Percentiles rank a stretch among this genome's conserved stretches.
phyloP scores from a whole-genome alignment of 495 filamentous ascomycete species.

The Endocarpon pusillum region DNA sequence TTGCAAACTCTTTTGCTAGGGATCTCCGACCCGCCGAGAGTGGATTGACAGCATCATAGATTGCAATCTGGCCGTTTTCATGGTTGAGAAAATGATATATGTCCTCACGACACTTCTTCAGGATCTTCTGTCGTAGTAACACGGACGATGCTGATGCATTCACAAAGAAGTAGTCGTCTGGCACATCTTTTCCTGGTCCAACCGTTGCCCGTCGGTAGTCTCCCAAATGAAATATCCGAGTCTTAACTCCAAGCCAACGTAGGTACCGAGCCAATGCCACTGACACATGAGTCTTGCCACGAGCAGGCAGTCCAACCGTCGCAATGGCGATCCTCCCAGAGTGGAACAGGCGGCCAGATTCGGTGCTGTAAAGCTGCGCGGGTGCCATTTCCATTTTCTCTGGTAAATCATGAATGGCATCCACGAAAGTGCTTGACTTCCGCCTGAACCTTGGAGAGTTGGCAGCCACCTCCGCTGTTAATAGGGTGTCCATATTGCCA shows the following conservation, averaged over 20 bases:
- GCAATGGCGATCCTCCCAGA: conserved; percentile 94
- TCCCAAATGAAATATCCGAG: conserved; percentile 88
- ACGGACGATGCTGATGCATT: conserved; percentile 81
- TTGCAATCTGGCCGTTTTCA: conserved; percentile 95
- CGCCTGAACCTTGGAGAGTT: conserved; percentile 72
- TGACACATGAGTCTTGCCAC: conserved; percentile 95
- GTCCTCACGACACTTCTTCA: conserved; percentile 93
- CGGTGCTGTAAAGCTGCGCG: conserved; percentile 93
- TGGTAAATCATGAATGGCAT: conserved; percentile 90
- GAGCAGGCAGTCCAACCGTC: conserved; percentile 86
- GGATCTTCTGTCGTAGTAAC: conserved; percentile 83
- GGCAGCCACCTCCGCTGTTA: conserved; percentile 72
- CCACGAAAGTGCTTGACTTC: conserved; percentile 85
- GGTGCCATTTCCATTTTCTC: conserved; percentile 76
- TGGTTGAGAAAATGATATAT: conserved; percentile 91
- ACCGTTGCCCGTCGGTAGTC: conserved; percentile 90
- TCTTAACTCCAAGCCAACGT: conserved; percentile 96
- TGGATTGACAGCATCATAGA: conserved; percentile 98
- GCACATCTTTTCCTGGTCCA: conserved; percentile 70
- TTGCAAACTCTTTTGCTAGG: conserved; percentile 87
- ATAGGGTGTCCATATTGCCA: conserved; percentile 15
- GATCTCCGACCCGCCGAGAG: conserved; percentile 66
- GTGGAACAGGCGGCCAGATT: conserved; percentile 92
- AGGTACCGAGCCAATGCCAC: conserved; percentile 91
- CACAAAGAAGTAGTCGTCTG: conserved; percentile 94